phyloP scores from a whole-genome alignment of 2,329 filamentous ascomycete genomes.

The Xylariaceae sp. region DNA sequence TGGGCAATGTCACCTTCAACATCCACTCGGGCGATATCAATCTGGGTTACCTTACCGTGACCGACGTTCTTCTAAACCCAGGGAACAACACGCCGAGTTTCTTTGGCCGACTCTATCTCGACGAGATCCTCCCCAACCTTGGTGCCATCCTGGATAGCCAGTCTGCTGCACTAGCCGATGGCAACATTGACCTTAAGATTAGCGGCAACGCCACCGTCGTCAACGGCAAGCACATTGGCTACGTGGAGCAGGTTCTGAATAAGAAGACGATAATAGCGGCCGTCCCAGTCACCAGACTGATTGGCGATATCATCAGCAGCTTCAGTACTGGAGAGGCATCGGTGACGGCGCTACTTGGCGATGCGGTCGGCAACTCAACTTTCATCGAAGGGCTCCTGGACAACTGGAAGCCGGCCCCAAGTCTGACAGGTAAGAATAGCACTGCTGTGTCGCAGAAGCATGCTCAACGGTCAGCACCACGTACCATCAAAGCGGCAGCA shows the following conservation, averaged over 20 bases:
- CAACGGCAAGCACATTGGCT: conserved; percentile 40
- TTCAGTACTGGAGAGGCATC: conserved; percentile 29
- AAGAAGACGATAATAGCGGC: conserved; percentile 34
- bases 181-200: conserved; percentile 38
- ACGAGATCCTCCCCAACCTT: conserved; percentile 39
- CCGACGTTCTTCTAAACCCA: conserved; percentile 37
- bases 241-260: conserved; percentile 41
- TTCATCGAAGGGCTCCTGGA: conserved; percentile 35
- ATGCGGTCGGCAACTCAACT: conserved; percentile 37
- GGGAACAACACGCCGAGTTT: conserved; percentile 41
- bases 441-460: conserved; percentile 8
- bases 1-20: conserved; percentile 44
- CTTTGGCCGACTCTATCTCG: conserved; percentile 39
- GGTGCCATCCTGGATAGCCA: conserved; percentile 37
- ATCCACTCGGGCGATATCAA: conserved; percentile 37
- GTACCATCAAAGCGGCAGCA: conserved; percentile 20
- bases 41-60: conserved; percentile 37
- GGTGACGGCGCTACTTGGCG: conserved; percentile 34
- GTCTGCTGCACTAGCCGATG: conserved; percentile 33
- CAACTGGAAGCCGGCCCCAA: conserved; percentile 32
- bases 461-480: conserved; percentile 14
- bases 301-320: conserved; percentile 36
- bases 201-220: conserved; percentile 39
- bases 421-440: not conserved
- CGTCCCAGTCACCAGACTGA: conserved; percentile 36